phyloP scores from a whole-genome alignment of 495 filamentous ascomycete species.

The Filosporella fistucella region DNA sequence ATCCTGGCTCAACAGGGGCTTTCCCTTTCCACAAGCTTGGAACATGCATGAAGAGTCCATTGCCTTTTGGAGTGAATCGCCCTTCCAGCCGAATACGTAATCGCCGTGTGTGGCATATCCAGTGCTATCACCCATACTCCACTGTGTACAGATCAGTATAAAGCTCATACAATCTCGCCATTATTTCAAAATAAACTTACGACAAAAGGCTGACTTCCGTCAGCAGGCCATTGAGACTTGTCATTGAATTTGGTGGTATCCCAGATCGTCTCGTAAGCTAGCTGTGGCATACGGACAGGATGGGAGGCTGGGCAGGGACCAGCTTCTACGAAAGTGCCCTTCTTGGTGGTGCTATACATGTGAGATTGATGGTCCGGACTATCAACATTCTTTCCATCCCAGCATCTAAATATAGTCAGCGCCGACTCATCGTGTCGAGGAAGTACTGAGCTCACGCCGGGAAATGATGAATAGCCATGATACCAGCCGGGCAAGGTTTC shows the following conservation, averaged over 20 bases:
- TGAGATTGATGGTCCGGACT: conserved; percentile 50
- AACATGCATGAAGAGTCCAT: conserved; percentile 46
- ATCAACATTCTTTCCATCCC: conserved; percentile 72
- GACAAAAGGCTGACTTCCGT: conserved; percentile 27
- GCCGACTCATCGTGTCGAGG: no score
- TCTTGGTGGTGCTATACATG: conserved; percentile 25
- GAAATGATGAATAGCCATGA: conserved; percentile 79
- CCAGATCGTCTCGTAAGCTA: conserved; percentile 59
- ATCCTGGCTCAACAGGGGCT: conserved; percentile 40
- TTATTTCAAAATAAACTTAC: no score
- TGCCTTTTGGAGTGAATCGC: conserved; percentile 54
- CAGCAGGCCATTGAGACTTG: conserved; percentile 74
- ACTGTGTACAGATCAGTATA: no score
- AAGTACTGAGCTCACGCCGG: no score
- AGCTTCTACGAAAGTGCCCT: conserved; percentile 32
- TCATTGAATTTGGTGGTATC: conserved; percentile 51
- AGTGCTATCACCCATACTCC: conserved; percentile 51
- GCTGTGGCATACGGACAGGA: conserved; percentile 47
- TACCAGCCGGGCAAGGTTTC: conserved; percentile 49
- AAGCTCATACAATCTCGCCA: no score
- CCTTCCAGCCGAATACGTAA: conserved; percentile 76
- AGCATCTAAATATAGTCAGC: conserved; percentile 46
- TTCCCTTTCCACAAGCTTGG: conserved; percentile 42
- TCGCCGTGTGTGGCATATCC: conserved; percentile 68
- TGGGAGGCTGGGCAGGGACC: conserved; percentile 46